Evolutionary conservation across 2,329 filamentous ascomycete genomes (phyloP), one percentile per base, ranked within the genome.

Genomic region (Pseudogymnoascus sp.): DNA sequence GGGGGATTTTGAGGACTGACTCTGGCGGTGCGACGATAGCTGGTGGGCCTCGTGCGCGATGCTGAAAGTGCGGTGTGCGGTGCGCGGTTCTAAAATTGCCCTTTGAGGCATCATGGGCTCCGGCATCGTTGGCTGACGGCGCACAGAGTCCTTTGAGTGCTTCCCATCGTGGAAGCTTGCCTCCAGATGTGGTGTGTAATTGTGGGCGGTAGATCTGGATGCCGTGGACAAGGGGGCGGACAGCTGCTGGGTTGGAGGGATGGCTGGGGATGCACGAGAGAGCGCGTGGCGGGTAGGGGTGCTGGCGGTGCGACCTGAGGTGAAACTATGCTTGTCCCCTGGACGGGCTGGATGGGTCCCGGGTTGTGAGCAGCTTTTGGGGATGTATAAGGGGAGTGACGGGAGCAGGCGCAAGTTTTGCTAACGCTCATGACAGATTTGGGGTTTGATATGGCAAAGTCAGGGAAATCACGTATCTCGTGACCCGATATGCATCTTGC

Each of bases 221-320:
- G 25, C 16, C 9, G 43, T 50, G 43, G n/a, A 50, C 25, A n/a
- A 28, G 22, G 43, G 25, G 25, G 25, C 43, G 43, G 43, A 30
- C n/a, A 4, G 43, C 22, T 50, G 43, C 43, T 28, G 25, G 25
- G 25, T 16, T 30, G 43, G n/a, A 18, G 38, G 38, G 38, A 14
- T 43, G 39, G 18, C 39, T 43, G 39, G 47, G 47, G 47, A 20
- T 33, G 28, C 47, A 54, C 47, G 47, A 54, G 47, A 33, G 47
- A 54, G 25, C 47, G 47, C 47, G 47, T 54, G 47, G 47, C 25
- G 12, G 47, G 47, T 54, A 54, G 28, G 47, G 47, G 16, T 33
- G n/a, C 18, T n/a, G 28, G 25, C 28, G 47, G 47, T 54, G 16
- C 25, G n/a, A 54, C 47, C 16, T 4, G 9, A 12, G 28, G 47